A percentile compares a stretch with the other conserved stretches of the same genome.
These are phyloP conservation scores for Heritiera fomes DNA, from an alignment of 345 rosid species.

Conservation along the genomic window DNA sequence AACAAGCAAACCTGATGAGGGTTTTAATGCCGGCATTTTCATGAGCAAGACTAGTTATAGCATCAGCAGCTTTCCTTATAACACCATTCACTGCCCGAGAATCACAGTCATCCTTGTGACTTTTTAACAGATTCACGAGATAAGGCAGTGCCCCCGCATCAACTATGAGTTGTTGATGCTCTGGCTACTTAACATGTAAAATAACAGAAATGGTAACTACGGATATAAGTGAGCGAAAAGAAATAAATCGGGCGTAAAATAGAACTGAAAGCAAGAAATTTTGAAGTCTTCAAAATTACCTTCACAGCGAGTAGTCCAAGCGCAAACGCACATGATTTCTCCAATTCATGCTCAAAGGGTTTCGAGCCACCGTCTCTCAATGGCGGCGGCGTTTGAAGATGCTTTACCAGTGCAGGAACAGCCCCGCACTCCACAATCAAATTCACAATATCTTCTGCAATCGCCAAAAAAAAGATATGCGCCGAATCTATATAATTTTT, in stretches of 20 bases:
- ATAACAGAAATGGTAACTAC: not conserved
- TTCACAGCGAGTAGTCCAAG: conserved; percentile 57
- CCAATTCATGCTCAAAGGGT: conserved; percentile 49
- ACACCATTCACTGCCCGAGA: conserved; percentile 41
- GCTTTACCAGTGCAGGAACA: conserved; percentile 56
- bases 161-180: conserved; percentile 68
- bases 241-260: not conserved
- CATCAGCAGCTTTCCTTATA: conserved; percentile 75
- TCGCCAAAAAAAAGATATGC: not conserved
- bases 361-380: conserved; percentile 12
- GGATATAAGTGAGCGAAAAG: not conserved
- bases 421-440: conserved; percentile 62
- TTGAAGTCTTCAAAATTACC: not conserved
- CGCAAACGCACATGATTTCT: conserved; percentile 57
- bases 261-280: not conserved
- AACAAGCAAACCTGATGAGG: conserved; percentile 49
- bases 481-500: not conserved
- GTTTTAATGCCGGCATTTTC: conserved; percentile 65
- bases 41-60: conserved; percentile 71
- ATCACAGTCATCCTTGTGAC: conserved; percentile 28
- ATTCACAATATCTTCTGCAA: conserved; percentile 54
- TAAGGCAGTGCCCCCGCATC: conserved; percentile 68
- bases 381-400: conserved; percentile 40
- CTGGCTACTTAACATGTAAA: conserved; percentile 45
- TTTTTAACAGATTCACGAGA: conserved; percentile 57